Evolutionary conservation across 2,329 filamentous ascomycete genomes (phyloP).

Genomic region (Aspergillus pseudoterreus): DNA sequence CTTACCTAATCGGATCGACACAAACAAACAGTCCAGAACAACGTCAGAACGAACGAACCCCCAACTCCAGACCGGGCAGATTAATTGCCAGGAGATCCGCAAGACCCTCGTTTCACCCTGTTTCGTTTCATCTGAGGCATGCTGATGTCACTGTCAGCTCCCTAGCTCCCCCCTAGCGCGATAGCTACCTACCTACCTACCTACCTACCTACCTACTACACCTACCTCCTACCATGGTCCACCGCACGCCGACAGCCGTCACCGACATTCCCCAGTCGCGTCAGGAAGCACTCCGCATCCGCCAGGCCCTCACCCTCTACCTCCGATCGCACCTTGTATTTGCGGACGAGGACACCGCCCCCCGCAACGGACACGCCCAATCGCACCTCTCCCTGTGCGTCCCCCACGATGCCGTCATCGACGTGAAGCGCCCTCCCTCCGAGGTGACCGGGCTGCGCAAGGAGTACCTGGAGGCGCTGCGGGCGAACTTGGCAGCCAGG

Average conservation of each 20-base stretch:
- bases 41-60: not conserved
- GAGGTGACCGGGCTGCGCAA: constrained; percentile 42
- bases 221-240: constrained; percentile 19
- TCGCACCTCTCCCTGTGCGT: constrained; percentile 35
- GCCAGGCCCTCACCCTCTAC: constrained; percentile 37
- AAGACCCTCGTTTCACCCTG: not conserved
- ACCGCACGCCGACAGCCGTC: constrained; percentile 10
- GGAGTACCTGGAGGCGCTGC: constrained; percentile 45
- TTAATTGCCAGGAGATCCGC: not conserved
- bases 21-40: constrained; percentile 3
- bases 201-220: not conserved
- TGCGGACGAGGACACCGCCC: constrained; percentile 22
- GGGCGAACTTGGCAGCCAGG: constrained; percentile 40
- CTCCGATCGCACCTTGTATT: constrained; percentile 35
- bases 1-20: constrained; percentile 1
- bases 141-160: not conserved
- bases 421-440: constrained; percentile 33
- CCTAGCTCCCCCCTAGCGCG: not conserved
- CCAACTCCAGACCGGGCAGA: not conserved
- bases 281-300: constrained; percentile 37
- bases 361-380: constrained; percentile 16
- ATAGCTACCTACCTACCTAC: not conserved
- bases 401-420: constrained; percentile 27
- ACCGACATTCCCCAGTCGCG: constrained; percentile 34
- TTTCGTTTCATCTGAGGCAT: not conserved